Percentiles rank a stretch among this genome's conserved stretches.
phyloP scores from a whole-genome alignment of 305 asterid genomes.

The Fraxinus baroniana region DNA sequence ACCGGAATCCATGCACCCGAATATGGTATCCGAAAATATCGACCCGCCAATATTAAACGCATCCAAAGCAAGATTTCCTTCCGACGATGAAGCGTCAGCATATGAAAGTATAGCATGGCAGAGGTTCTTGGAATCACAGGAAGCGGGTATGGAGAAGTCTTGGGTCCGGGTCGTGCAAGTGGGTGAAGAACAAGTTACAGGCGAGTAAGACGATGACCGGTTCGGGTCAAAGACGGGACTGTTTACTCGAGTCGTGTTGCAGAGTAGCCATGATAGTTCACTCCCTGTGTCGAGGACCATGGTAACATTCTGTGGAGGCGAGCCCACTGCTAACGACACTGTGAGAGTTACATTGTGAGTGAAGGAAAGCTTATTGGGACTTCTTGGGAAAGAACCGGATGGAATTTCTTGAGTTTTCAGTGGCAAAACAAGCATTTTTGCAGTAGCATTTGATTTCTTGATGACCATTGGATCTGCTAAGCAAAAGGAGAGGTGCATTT shows the following conservation, averaged over 20 bases:
- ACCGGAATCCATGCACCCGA: constrained; percentile 86
- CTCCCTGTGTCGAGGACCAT: constrained; percentile 94
- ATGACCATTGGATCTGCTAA: constrained; percentile 25
- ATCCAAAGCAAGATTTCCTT: constrained; percentile 67
- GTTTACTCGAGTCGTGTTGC: constrained; percentile 43
- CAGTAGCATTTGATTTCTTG: constrained; percentile 14
- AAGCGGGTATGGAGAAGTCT: constrained; percentile 77
- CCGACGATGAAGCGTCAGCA: constrained; percentile 68
- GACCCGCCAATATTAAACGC: constrained; percentile 56
- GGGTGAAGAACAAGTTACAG: constrained; percentile 59
- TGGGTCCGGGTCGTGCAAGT: constrained; percentile 69
- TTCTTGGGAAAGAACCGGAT: constrained; percentile 26
- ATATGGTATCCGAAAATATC: constrained; percentile 46
- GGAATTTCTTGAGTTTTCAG: constrained; percentile 52
- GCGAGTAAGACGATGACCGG: constrained; percentile 48
- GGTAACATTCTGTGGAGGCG: constrained; percentile 82
- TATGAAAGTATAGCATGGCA: constrained; percentile 73
- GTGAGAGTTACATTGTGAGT: constrained; percentile 86
- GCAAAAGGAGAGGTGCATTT: constrained; percentile 20
- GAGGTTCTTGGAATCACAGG: constrained; percentile 64
- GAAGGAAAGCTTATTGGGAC: constrained; percentile 58
- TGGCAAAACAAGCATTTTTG: constrained; percentile 41
- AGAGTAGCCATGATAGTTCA: constrained; percentile 83
- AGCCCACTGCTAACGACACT: constrained; percentile 66
- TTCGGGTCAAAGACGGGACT: constrained; percentile 56